Evolutionary conservation across 1,139 yeast species (phyloP).

Genomic region (Pichia sp.): DNA sequence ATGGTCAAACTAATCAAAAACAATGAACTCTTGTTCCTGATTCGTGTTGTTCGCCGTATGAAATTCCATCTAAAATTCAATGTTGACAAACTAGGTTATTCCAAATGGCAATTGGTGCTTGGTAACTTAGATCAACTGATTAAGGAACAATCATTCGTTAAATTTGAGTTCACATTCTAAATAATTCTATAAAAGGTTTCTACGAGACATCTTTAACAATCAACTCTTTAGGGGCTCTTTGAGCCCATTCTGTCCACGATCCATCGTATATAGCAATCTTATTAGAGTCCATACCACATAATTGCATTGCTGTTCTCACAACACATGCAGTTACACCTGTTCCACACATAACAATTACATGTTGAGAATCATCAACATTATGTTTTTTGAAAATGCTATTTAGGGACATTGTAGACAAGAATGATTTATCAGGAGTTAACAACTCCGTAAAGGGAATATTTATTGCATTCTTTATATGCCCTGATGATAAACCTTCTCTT

Average conservation of each 20-base stretch:
- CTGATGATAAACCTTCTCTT: constrained; percentile 76
- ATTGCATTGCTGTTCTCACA: constrained; percentile 60
- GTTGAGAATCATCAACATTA: constrained; percentile 43
- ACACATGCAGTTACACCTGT: constrained; percentile 93
- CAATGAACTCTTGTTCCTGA: constrained; percentile 10
- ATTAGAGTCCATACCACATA: constrained; percentile 41
- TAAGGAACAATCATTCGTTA: constrained; percentile 14
- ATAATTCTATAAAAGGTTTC: not conserved
- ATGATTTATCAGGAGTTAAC: constrained; percentile 43
- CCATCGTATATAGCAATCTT: constrained; percentile 81
- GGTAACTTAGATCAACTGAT: constrained; percentile 15
- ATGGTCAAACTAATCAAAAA: constrained; percentile 18
- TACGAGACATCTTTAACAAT: constrained; percentile 21
- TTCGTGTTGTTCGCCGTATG: constrained; percentile 2
- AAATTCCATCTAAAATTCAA: not conserved
- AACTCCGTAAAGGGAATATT: constrained; percentile 71
- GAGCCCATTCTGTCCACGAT: constrained; percentile 64
- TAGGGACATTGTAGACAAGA: constrained; percentile 42
- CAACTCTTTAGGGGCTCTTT: constrained; percentile 25
- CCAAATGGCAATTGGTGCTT: constrained; percentile 18
- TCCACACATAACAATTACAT: constrained; percentile 84
- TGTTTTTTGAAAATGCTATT: constrained; percentile 35
- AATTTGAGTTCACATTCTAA: constrained; percentile 20
- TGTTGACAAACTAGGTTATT: constrained; percentile 9
- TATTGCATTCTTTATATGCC: constrained; percentile 77